Evolutionary conservation across 1,139 yeast genomes (phyloP).

Genomic region (Saccharomyces hybrid): DNA sequence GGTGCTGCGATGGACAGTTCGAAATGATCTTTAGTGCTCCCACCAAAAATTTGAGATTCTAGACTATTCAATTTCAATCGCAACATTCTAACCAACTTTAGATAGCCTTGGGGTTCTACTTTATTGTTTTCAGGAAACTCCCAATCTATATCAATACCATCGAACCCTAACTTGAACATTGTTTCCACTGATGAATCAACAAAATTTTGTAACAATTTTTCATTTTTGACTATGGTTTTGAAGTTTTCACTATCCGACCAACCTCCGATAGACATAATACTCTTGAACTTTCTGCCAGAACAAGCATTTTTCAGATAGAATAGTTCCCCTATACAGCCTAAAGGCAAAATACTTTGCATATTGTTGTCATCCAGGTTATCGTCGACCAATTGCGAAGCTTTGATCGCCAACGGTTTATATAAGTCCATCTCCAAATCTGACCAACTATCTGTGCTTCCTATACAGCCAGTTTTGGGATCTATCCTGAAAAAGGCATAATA

Average conservation of each 20-base stretch:
- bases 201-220: conserved; percentile 40
- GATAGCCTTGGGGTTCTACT: conserved; percentile 42
- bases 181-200: conserved; percentile 42
- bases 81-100: conserved; percentile 40
- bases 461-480: conserved; percentile 45
- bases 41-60: conserved; percentile 29
- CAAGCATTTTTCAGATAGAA: conserved; percentile 38
- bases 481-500: conserved; percentile 72
- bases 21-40: conserved; percentile 31
- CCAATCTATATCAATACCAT: conserved; percentile 94
- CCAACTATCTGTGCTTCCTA: conserved; percentile 57
- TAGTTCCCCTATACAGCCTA: conserved; percentile 54
- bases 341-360: conserved; percentile 14
- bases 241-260: conserved; percentile 62
- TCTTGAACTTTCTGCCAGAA: conserved; percentile 44
- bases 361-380: background rate
- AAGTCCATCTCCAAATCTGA: conserved; percentile 51
- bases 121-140: conserved; percentile 58
- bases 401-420: conserved; percentile 14
- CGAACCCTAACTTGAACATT: conserved; percentile 56
- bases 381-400: background rate
- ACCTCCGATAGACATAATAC: conserved; percentile 80
- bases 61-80: conserved; percentile 38
- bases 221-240: conserved; percentile 38
- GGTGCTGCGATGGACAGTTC: conserved; percentile 72